phyloP scores from a whole-genome alignment of 139 green algal species.

The Raphidocelis subcapitata region DNA sequence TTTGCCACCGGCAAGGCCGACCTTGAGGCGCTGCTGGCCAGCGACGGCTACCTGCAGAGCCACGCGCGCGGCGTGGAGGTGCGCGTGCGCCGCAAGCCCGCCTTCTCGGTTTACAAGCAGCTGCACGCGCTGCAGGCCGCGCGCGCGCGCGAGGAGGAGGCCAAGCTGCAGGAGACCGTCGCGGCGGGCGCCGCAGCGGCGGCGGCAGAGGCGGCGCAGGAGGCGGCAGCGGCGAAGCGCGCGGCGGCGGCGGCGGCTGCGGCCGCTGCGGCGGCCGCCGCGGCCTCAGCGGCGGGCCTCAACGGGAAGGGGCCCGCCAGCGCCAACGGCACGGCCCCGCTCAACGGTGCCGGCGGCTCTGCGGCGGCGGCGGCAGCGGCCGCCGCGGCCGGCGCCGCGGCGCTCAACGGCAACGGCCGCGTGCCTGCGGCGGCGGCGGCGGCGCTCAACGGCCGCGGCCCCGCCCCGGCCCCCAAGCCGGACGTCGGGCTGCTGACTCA shows the following conservation, averaged over 20 bases:
- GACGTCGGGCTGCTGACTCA: neutral
- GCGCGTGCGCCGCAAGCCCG: conserved; percentile 49
- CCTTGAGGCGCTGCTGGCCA: conserved; percentile 42
- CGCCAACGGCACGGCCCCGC: neutral
- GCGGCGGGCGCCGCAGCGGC: conserved; percentile 1
- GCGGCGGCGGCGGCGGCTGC: neutral
- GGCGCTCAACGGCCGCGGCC: neutral
- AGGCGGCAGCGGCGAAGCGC: neutral
- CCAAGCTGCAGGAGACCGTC: neutral
- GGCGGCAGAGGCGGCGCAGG: neutral
- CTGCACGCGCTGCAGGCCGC: conserved; percentile 29
- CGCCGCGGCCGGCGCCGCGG: neutral
- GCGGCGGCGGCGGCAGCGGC: neutral
- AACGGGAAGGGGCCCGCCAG: neutral
- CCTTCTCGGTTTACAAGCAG: conserved; percentile 69
- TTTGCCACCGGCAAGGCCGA: conserved; percentile 21
- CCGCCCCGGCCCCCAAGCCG: neutral
- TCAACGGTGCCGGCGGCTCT: neutral
- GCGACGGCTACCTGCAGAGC: conserved; percentile 60
- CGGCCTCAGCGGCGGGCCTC: neutral
- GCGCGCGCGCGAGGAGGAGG: neutral
- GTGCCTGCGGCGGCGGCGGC: neutral
- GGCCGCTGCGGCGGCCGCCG: neutral
- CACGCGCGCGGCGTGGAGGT: conserved; percentile 42
- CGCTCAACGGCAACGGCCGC: no score